These are phyloP conservation scores for Elaeagnus macrophylla DNA, from an alignment of 306 rosid genomes.

Conservation along the genomic window DNA sequence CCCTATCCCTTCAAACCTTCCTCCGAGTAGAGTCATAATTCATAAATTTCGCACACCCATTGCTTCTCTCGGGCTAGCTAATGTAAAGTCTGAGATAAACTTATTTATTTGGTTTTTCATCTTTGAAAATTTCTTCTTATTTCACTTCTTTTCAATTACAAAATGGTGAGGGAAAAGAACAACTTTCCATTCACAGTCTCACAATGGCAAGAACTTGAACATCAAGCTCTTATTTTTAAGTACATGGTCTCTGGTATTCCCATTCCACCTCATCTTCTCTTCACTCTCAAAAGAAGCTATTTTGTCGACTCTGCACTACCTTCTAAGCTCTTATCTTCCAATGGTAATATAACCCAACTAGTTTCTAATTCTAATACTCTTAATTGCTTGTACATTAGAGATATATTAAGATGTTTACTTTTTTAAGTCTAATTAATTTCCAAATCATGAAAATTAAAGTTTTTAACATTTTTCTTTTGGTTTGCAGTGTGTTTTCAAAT, in stretches of 20 bases:
- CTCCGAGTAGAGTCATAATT: slow-evolving; percentile 4
- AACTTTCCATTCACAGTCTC: slow-evolving; percentile 76
- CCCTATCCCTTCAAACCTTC: slow-evolving; percentile 8
- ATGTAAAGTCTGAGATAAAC: too few species aligned
- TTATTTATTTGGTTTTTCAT: too few species aligned
- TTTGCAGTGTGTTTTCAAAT: slow-evolving; percentile 87
- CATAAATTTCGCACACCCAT: slow-evolving; percentile 17
- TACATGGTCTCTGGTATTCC: slow-evolving; percentile 91
- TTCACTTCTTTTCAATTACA: not conserved
- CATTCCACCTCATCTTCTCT: slow-evolving; percentile 83
- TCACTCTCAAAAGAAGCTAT: slow-evolving; percentile 51
- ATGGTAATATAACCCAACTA: slow-evolving; percentile 47
- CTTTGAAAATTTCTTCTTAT: not conserved
- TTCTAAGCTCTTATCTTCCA: slow-evolving; percentile 56
- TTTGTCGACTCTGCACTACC: slow-evolving; percentile 44
- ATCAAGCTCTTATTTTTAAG: slow-evolving; percentile 91
- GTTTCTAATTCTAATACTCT: not conserved
- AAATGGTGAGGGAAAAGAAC: slow-evolving; percentile 48
- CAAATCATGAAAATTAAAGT: too few species aligned
- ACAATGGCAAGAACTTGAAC: slow-evolving; percentile 99
- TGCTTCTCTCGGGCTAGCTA: too few species aligned
- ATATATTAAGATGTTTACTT: not conserved
- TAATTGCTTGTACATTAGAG: not conserved
- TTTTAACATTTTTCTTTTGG: slow-evolving; percentile 10
- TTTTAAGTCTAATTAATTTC: not conserved